Conservation (phyloP, 257 asterid genomes). For the Parsonsia alboflavescens region DNA sequence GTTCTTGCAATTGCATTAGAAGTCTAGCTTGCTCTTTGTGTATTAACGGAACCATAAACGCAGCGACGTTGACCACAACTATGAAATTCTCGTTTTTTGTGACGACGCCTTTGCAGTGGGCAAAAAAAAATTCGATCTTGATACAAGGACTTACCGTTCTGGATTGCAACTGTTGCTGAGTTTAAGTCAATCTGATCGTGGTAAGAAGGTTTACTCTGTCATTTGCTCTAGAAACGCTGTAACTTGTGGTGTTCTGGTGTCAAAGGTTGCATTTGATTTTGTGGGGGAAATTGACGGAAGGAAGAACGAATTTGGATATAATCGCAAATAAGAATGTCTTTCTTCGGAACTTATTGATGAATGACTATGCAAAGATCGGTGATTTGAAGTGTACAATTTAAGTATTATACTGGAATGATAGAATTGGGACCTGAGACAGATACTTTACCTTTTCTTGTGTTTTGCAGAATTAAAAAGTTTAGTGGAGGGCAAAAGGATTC, state of each 20-base stretch:
- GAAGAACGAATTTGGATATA: slow-evolving; percentile 22
- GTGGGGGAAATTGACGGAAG: slow-evolving; percentile 27
- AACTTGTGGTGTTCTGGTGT: slow-evolving; percentile 14
- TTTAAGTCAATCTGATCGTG: slow-evolving; percentile 22
- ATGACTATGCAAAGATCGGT: slow-evolving; percentile 24
- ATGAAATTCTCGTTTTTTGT: slow-evolving; percentile 19
- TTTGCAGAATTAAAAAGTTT: slow-evolving; percentile 24
- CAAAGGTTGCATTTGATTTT: slow-evolving; percentile 27
- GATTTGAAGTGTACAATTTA: slow-evolving; percentile 19
- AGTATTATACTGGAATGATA: slow-evolving; percentile 12
- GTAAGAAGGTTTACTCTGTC: slow-evolving; percentile 26
- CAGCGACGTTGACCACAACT: slow-evolving; percentile 1
- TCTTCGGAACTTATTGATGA: slow-evolving; percentile 29
- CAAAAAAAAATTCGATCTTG: slow-evolving; percentile 19
- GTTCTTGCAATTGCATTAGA: neutral
- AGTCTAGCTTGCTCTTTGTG: neutral
- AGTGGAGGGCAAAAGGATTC: slow-evolving; percentile 16
- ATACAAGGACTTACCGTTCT: slow-evolving; percentile 19
- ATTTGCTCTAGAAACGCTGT: slow-evolving; percentile 3
- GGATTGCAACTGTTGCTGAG: slow-evolving; percentile 26
- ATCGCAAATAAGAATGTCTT: slow-evolving; percentile 20
- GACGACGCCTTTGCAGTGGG: slow-evolving; percentile 12
- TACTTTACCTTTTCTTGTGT: slow-evolving; percentile 26
- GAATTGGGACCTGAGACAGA: slow-evolving; percentile 19
- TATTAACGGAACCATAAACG: neutral